Evolutionary conservation across 1,139 yeast genomes (phyloP).

Genomic region (Hansenula lynferdii): DNA sequence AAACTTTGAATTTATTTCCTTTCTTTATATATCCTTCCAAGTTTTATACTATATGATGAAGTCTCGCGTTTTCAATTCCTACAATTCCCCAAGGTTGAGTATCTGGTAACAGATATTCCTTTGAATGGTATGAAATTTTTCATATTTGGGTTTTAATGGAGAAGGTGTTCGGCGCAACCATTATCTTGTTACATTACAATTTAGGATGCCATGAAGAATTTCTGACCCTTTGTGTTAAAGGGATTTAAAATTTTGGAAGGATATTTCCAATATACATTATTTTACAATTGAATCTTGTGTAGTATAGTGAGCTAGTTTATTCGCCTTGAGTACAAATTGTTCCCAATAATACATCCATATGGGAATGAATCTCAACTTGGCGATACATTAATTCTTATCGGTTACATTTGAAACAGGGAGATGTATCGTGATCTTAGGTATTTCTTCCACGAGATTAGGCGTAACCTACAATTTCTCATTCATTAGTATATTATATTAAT

Average conservation of each 20-base stretch:
- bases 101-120: conserved; percentile 10
- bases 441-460: no score
- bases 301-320: neutral
- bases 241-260: neutral
- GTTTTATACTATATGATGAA: conserved; percentile 27
- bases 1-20: conserved; percentile 1
- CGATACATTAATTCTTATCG: neutral
- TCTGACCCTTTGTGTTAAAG: conserved; percentile 19
- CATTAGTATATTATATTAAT: no score
- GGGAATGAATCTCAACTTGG: no score
- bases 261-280: neutral
- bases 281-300: neutral
- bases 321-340: no score
- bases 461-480: no score
- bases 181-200: conserved; percentile 23
- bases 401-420: neutral
- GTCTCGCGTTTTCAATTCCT: conserved; percentile 22
- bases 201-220: conserved; percentile 20
- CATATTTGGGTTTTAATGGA: conserved; percentile 23
- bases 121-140: conserved; percentile 14
- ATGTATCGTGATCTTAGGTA: neutral
- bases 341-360: no score
- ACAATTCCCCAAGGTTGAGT: conserved; percentile 15
- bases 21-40: conserved; percentile 26
- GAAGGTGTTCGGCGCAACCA: conserved; percentile 24